Evolutionary conservation across 1,284 basidiomycete genomes (phyloP).

Genomic region (Veloboletus limbatus): DNA sequence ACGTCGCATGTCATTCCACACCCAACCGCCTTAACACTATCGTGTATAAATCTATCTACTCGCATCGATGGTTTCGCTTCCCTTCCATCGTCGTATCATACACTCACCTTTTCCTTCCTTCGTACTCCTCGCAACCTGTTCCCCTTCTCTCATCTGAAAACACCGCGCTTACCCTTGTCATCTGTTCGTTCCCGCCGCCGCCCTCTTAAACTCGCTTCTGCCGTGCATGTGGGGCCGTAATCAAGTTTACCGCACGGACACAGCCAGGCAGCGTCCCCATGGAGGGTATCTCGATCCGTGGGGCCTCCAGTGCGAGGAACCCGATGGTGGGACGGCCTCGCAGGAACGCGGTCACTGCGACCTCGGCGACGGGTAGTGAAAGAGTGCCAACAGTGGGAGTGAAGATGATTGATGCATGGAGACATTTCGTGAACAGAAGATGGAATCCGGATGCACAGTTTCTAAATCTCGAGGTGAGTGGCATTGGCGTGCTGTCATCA

Average conservation of each 20-base stretch:
- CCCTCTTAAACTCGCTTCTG: constrained; percentile 27
- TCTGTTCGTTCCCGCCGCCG: constrained; percentile 30
- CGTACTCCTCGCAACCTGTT: constrained; percentile 26
- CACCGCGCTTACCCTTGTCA: constrained; percentile 41
- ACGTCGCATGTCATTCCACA: constrained; percentile 14
- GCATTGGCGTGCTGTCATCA: background rate
- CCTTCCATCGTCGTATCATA: constrained; percentile 16
- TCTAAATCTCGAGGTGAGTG: constrained; percentile 75
- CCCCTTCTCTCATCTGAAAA: constrained; percentile 32
- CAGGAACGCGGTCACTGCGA: constrained; percentile 50
- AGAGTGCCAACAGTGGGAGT: constrained; percentile 19
- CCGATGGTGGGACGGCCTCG: constrained; percentile 49
- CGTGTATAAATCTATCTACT: constrained; percentile 20
- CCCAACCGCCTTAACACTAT: constrained; percentile 11
- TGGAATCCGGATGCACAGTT: constrained; percentile 68
- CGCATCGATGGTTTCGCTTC: constrained; percentile 11
- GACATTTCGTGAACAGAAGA: constrained; percentile 64
- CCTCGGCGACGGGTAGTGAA: constrained; percentile 13
- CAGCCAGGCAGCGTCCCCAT: constrained; percentile 23
- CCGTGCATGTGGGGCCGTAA: constrained; percentile 17
- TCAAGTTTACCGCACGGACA: too few species aligned
- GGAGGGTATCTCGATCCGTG: constrained; percentile 34
- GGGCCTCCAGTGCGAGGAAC: constrained; percentile 33
- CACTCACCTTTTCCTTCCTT: constrained; percentile 3
- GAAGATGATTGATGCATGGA: constrained; percentile 62